Evolutionary conservation across 768 basidiomycete genomes (phyloP).

Genomic region (Lyophyllum semitale): DNA sequence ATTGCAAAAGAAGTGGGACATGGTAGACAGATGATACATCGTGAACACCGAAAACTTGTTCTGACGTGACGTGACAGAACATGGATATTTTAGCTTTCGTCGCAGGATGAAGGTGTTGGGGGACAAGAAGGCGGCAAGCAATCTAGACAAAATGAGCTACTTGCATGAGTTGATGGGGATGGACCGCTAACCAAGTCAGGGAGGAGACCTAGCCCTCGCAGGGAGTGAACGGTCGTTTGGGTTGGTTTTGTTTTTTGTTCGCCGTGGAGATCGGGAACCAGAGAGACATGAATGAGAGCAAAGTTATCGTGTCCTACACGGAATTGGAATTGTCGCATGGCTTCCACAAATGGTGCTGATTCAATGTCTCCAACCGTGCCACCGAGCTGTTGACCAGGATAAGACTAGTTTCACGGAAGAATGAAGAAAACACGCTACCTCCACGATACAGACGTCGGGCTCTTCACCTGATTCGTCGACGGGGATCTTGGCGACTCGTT

Average conservation of each 20-base stretch:
- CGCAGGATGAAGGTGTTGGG: constrained; percentile 75
- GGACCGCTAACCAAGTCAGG: constrained; percentile 77
- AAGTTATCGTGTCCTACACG: constrained; percentile 96
- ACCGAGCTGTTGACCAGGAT: constrained; percentile 65
- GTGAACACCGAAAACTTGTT: constrained; percentile 93
- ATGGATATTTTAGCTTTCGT: constrained; percentile 97
- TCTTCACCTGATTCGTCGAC: constrained; percentile 92
- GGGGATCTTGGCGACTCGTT: constrained; percentile 90
- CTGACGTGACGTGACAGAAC: constrained; percentile 94
- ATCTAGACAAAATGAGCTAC: constrained; percentile 52
- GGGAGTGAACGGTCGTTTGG: constrained; percentile 92
- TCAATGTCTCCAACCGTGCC: constrained; percentile 99
- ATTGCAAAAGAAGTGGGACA: constrained; percentile 87
- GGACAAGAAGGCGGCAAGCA: constrained; percentile 84
- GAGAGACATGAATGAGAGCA: constrained; percentile 93
- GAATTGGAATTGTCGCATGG: constrained; percentile 99
- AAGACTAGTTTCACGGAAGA: not conserved
- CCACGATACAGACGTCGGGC: constrained; percentile 97
- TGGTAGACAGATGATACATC: constrained; percentile 97
- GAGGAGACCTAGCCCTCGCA: constrained; percentile 88
- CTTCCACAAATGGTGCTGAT: constrained; percentile 96
- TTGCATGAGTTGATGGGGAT: not conserved
- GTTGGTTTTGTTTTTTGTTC: constrained; percentile 99
- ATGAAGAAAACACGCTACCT: constrained; percentile 52
- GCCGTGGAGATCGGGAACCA: constrained; percentile 98